Conservation (phyloP, 805 yeast species). For the Monosporozyma yasuniensis region DNA sequence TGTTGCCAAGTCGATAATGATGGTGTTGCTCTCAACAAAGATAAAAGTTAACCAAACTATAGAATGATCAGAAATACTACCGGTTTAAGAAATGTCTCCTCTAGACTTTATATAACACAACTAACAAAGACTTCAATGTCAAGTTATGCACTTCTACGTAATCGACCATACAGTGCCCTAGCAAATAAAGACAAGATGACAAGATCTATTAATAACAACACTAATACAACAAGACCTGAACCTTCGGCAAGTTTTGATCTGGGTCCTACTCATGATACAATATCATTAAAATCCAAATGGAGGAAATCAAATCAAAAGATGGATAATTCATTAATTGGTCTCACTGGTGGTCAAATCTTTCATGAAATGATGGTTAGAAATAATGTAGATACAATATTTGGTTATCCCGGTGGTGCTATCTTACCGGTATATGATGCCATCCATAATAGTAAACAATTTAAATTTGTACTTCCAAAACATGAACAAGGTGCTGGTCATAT, state of each 20-base stretch:
- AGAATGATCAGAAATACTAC: constrained; percentile 1
- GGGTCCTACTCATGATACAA: constrained; percentile 9
- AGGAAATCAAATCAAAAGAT: constrained; percentile 24
- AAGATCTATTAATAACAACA: no score
- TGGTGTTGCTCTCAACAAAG: no score
- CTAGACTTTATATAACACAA: not conserved
- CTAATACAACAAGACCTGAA: constrained; percentile 25
- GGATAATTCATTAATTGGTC: constrained; percentile 87
- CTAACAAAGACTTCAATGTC: constrained; percentile 1
- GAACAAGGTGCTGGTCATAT: constrained; percentile 99
- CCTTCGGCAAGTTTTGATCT: constrained; percentile 32
- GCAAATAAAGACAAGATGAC: not conserved
- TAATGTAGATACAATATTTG: constrained; percentile 90
- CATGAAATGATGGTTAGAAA: constrained; percentile 98
- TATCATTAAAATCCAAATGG: not conserved
- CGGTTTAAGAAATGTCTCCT: not conserved
- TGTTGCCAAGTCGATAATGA: no score
- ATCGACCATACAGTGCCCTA: constrained; percentile 2
- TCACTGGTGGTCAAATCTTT: constrained; percentile 97
- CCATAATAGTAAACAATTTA: constrained; percentile 79
- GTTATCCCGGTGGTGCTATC: constrained; percentile 98
- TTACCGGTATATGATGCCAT: constrained; percentile 97
- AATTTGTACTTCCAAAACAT: constrained; percentile 88
- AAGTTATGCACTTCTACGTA: not conserved
- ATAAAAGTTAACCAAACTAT: not conserved